These are phyloP conservation scores for Apostasia ramifera DNA, from an alignment of 106 monocot species.

Conservation along the genomic window DNA sequence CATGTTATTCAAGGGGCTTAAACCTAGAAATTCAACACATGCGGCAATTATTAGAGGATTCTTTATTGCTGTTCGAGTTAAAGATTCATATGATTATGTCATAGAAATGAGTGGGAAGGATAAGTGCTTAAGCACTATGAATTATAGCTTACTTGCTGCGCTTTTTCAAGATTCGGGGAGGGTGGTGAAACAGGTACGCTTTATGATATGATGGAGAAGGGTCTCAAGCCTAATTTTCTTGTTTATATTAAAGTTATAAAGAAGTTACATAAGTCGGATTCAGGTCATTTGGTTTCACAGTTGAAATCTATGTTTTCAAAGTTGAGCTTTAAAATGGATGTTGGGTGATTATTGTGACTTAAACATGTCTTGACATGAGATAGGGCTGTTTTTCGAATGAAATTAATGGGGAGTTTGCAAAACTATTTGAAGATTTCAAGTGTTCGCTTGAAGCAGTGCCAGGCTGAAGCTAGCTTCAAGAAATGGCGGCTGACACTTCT, in stretches of 20 bases:
- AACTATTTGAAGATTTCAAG: too few species aligned
- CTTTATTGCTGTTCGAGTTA: slow-evolving; percentile 36
- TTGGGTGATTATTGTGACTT: neutral
- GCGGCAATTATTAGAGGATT: slow-evolving; percentile 70
- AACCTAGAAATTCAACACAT: slow-evolving; percentile 54
- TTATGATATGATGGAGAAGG: slow-evolving; percentile 78
- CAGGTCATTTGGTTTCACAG: slow-evolving; percentile 40
- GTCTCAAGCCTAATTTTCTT: slow-evolving; percentile 54
- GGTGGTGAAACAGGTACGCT: slow-evolving; percentile 51
- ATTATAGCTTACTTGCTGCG: slow-evolving; percentile 62
- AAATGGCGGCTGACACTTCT: too few species aligned
- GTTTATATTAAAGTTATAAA: slow-evolving; percentile 61
- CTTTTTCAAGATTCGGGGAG: slow-evolving; percentile 34
- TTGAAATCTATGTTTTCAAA: slow-evolving; percentile 42
- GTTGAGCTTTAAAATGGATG: slow-evolving; percentile 13
- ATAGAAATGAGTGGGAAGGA: slow-evolving; percentile 56
- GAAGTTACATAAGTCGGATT: slow-evolving; percentile 35
- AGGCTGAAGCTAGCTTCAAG: too few species aligned
- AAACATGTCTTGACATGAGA: too few species aligned
- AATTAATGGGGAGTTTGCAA: too few species aligned
- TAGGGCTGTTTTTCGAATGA: too few species aligned
- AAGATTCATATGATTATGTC: slow-evolving; percentile 62
- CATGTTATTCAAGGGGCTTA: slow-evolving; percentile 61
- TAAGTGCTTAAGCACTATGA: slow-evolving; percentile 39
- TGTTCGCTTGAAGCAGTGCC: too few species aligned